These are phyloP conservation scores for Monosporascus sp. DNA, from an alignment of 2,329 filamentous ascomycete species.

Conservation along the genomic window DNA sequence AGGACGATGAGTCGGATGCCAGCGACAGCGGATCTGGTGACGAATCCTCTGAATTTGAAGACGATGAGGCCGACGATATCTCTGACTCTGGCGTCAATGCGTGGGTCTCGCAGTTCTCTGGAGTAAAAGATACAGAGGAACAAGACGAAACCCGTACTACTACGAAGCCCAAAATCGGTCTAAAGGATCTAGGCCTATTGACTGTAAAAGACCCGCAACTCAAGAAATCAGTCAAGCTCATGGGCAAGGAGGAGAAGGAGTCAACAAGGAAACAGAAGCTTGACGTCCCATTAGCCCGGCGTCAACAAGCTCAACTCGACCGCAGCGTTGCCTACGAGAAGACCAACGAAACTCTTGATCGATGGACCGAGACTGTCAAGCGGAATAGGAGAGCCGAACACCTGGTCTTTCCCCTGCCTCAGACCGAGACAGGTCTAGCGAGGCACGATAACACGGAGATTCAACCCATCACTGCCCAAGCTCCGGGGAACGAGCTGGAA, in stretches of 20 bases:
- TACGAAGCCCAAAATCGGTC: conserved; percentile 61
- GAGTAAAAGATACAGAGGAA: conserved; percentile 55
- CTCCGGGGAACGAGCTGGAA: conserved; percentile 76
- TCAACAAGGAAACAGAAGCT: conserved; percentile 61
- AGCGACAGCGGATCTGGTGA: conserved; percentile 37
- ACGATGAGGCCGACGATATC: conserved; percentile 41
- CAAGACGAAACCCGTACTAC: conserved; percentile 43
- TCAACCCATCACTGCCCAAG: conserved; percentile 56
- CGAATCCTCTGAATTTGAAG: conserved; percentile 37
- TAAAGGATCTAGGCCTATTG: conserved; percentile 68
- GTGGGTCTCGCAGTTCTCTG: conserved; percentile 58
- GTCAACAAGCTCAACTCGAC: conserved; percentile 81
- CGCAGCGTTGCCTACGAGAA: conserved; percentile 80
- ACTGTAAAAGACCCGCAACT: conserved; percentile 68
- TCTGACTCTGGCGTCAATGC: conserved; percentile 43
- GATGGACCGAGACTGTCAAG: conserved; percentile 95
- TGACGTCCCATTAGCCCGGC: conserved; percentile 73
- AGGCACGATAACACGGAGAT: conserved; percentile 59
- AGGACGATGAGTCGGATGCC: conserved; percentile 36
- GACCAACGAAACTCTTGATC: conserved; percentile 82
- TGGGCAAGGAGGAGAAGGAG: conserved; percentile 56
- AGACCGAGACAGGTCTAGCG: conserved; percentile 56
- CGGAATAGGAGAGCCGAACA: conserved; percentile 88
- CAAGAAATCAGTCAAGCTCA: conserved; percentile 73
- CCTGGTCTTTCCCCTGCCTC: conserved; percentile 77